These are phyloP conservation scores for Gliomastix tumulicola DNA, from an alignment of 2,329 filamentous ascomycete species.

Conservation along the genomic window DNA sequence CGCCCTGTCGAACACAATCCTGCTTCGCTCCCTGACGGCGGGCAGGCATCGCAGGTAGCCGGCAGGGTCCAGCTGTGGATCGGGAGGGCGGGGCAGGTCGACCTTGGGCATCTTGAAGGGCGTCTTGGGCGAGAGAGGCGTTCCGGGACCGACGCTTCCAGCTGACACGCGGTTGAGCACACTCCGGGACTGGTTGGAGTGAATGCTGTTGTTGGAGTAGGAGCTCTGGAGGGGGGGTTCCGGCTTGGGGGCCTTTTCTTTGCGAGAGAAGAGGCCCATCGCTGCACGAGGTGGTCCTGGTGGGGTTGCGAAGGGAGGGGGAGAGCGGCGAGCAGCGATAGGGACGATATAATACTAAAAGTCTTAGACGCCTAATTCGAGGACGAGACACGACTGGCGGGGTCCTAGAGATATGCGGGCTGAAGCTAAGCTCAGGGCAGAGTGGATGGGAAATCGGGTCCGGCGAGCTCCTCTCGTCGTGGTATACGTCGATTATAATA, in stretches of 20 bases:
- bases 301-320: too few species aligned
- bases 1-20: constrained; percentile 69
- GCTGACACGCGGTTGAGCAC: constrained; percentile 41
- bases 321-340: too few species aligned
- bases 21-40: constrained; percentile 75
- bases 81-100: constrained; percentile 75
- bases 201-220: constrained; percentile 42
- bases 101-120: constrained; percentile 60
- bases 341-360: too few species aligned
- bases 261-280: constrained; percentile 53
- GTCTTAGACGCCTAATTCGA: too few species aligned
- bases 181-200: constrained; percentile 40
- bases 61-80: constrained; percentile 80
- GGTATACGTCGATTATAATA: too few species aligned
- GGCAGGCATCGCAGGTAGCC: constrained; percentile 87
- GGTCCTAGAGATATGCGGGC: too few species aligned
- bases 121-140: constrained; percentile 45
- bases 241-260: constrained; percentile 39
- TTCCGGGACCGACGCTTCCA: constrained; percentile 34
- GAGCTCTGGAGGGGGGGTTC: constrained; percentile 33
- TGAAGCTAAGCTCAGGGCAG: too few species aligned
- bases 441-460: too few species aligned
- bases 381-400: too few species aligned
- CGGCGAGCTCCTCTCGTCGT: too few species aligned
- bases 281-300: constrained; percentile 11